A percentile compares a stretch with the other conserved stretches of the same genome.
Conservation (phyloP, 495 filamentous ascomycete species). For the Penicillium pulvis region DNA sequence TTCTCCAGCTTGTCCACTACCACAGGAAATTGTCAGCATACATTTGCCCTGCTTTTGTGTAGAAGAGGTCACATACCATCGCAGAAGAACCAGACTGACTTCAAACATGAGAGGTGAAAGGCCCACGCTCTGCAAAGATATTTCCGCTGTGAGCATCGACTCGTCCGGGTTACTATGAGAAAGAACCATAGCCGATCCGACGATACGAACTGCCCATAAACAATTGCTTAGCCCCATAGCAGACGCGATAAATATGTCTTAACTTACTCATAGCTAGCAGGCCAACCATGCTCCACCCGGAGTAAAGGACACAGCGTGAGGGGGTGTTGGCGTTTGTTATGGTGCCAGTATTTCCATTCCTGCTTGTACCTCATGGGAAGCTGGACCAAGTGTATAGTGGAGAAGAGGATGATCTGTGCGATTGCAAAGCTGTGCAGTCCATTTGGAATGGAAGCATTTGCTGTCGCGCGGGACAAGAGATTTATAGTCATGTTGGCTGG, state of each 20-base stretch:
- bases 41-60: not conserved
- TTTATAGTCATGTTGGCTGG: conserved; percentile 6
- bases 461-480: conserved; percentile 2
- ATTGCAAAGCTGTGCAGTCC: conserved; percentile 30
- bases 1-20: conserved; percentile 36
- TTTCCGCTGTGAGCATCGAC: conserved; percentile 29
- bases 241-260: not conserved
- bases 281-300: conserved; percentile 35
- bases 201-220: conserved; percentile 30
- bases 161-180: conserved; percentile 20
- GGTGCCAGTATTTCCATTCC: conserved; percentile 38
- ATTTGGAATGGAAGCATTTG: conserved; percentile 18
- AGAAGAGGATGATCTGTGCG: conserved; percentile 31
- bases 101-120: conserved; percentile 41
- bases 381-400: conserved; percentile 27
- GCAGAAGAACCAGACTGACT: conserved; percentile 35
- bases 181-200: conserved; percentile 31
- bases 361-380: conserved; percentile 29
- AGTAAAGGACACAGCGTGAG: conserved; percentile 30
- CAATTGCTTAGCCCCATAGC: not conserved
- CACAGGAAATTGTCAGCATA: not conserved
- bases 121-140: conserved; percentile 32
- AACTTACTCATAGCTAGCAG: conserved; percentile 32
- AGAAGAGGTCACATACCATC: conserved; percentile 26
- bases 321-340: conserved; percentile 24